Evolutionary conservation across 2,329 filamentous ascomycete genomes (phyloP), one percentile per base, ranked within the genome.

Genomic region (Aspergillus neotritici): DNA sequence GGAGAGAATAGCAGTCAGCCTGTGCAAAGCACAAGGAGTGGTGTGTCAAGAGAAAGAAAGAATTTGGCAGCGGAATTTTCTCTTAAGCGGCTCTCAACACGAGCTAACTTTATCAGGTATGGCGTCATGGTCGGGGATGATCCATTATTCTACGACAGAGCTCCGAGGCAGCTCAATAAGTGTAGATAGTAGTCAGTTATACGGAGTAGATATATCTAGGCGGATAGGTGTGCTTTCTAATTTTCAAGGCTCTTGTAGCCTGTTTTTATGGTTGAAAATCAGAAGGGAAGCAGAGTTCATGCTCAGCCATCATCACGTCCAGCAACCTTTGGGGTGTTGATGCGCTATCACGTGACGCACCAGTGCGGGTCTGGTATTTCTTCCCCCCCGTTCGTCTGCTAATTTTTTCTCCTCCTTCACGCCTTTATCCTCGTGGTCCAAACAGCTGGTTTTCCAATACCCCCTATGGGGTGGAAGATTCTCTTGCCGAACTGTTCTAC

Each of bases 1-100:
- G 28, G 44, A 40, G 41, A 29, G 40, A 15, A 52, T 46, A 44
- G 60, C 62, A 69, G 56, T 50, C 54, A 58, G 61, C 57, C 65
- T 60, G 54, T 68, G 65, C 63, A 60, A 46, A 63, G 60, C 66
- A 66, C 63, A 48, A 50, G 60, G 63, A 66, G 67, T 69, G 67
- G 62, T 59, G 52, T 64, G 53, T 31, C 51, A 41, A 54, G 47
- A 52, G 48, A 53, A 58, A 47, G 33, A 32, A 17, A 28, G 31
- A 25, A n/a, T 21, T 10, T 21, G 44, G 37, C 31, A 41, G 17
- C 42, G 40, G 44, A 58, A 53, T 46, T 50, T 42, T 34, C 50
- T 41, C 53, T 55, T 49, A 55, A 54, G 49, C 41, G 40, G 45
- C 38, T 39, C 21, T 40, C 29, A 25, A 44, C 15, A 31, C 21